These are phyloP conservation scores for Hemisphaericaspora xylofermentans DNA, from an alignment of 1,139 yeast genomes.

Conservation along the genomic window DNA sequence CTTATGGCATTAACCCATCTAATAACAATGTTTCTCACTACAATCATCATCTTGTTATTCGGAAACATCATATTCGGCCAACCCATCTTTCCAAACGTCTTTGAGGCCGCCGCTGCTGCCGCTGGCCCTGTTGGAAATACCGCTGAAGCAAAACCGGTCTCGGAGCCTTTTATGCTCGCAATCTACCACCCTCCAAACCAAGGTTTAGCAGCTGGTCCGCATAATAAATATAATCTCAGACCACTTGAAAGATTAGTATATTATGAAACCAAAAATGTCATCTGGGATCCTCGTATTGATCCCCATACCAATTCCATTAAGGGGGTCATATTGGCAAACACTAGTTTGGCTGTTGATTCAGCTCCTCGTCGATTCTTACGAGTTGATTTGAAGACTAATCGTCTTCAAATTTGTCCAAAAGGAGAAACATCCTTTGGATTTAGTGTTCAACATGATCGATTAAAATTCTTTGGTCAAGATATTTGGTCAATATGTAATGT, in stretches of 20 bases:
- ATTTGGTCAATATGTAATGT: constrained; percentile 10
- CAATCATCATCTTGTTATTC: too few species aligned
- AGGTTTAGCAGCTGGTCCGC: neutral
- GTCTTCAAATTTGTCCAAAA: constrained; percentile 11
- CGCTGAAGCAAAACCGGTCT: too few species aligned
- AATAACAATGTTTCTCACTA: too few species aligned
- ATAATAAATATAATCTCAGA: too few species aligned
- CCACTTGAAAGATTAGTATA: constrained; percentile 5
- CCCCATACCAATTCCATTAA: constrained; percentile 4
- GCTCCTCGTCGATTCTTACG: constrained; percentile 5
- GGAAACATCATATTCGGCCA: too few species aligned
- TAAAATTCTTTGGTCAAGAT: constrained; percentile 3
- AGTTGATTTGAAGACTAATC: constrained; percentile 8
- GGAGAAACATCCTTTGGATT: constrained; percentile 9
- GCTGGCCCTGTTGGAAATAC: too few species aligned
- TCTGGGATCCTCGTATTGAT: constrained; percentile 3
- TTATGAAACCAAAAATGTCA: constrained; percentile 3
- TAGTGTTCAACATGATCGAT: constrained; percentile 3
- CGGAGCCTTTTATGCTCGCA: constrained; percentile 10
- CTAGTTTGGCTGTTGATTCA: constrained; percentile 5
- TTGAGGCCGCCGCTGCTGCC: too few species aligned
- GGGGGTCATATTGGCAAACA: constrained; percentile 7
- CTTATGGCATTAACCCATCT: too few species aligned
- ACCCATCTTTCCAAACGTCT: too few species aligned
- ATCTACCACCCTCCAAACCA: constrained; percentile 5